These are phyloP conservation scores for Azolla pinnata DNA, from an alignment of 75 land plant species.

Conservation along the genomic window DNA sequence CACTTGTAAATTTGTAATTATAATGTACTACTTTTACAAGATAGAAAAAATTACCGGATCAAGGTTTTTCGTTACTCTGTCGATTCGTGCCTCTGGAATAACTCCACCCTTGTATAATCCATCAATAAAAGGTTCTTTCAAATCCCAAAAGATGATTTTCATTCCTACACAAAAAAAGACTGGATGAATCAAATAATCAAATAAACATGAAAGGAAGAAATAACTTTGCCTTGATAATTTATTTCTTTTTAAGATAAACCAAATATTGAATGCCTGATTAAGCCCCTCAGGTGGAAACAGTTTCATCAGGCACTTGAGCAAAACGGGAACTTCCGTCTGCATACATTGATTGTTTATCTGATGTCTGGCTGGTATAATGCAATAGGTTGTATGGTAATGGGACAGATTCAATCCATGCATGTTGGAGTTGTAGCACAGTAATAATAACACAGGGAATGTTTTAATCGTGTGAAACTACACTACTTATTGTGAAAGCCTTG, in stretches of 20 bases:
- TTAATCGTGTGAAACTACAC: too few species aligned
- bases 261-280: background rate
- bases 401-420: too few species aligned
- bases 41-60: constrained; percentile 45
- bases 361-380: too few species aligned
- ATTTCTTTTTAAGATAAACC: background rate
- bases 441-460: too few species aligned
- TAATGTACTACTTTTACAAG: background rate
- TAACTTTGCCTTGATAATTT: background rate
- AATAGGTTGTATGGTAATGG: too few species aligned
- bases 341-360: too few species aligned
- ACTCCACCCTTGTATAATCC: constrained; percentile 63
- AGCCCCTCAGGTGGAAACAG: background rate
- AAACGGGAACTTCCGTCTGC: too few species aligned
- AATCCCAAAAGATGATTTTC: constrained; percentile 87
- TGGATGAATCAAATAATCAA: background rate
- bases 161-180: constrained; percentile 78
- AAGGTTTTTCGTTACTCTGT: constrained; percentile 49
- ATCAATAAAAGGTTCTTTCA: constrained; percentile 74
- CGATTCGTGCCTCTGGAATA: constrained; percentile 58
- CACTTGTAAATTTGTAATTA: background rate
- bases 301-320: too few species aligned
- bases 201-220: background rate
- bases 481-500: too few species aligned
- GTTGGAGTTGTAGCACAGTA: too few species aligned